Evolutionary conservation across 257 asterid species (phyloP).

Genomic region (Scutellaria baicalensis): DNA sequence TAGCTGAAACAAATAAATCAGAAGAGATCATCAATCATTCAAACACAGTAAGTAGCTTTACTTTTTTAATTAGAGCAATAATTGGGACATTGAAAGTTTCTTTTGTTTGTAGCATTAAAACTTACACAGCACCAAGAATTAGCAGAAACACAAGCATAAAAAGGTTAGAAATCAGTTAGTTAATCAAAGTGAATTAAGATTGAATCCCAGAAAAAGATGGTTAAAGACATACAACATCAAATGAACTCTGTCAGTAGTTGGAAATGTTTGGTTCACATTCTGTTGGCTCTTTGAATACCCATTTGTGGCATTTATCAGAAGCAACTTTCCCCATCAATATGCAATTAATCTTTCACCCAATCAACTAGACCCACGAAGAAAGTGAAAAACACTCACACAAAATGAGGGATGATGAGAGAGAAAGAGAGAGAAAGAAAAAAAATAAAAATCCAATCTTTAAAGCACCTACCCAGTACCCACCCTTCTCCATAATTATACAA

Average conservation of each 20-base stretch:
- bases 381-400: slow-evolving; percentile 14
- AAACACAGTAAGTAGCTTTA: not conserved
- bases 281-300: slow-evolving; percentile 98
- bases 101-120: too few species aligned
- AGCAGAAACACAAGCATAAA: slow-evolving; percentile 1
- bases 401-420: too few species aligned
- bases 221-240: slow-evolving; percentile 88
- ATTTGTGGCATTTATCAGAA: slow-evolving; percentile 99
- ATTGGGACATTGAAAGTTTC: too few species aligned
- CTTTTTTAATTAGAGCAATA: too few species aligned
- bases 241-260: slow-evolving; percentile 99
- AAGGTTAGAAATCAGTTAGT: slow-evolving; percentile 15
- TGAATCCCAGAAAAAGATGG: not conserved
- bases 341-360: slow-evolving; percentile 43
- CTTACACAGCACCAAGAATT: slow-evolving; percentile 18
- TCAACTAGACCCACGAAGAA: slow-evolving; percentile 9
- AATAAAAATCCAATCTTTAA: too few species aligned
- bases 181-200: slow-evolving; percentile 21
- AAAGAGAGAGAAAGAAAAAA: too few species aligned
- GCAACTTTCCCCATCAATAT: slow-evolving; percentile 99
- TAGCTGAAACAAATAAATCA: slow-evolving; percentile 53
- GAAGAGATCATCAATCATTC: slow-evolving; percentile 25
- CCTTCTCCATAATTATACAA: too few species aligned
- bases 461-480: too few species aligned
- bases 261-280: slow-evolving; percentile 90